These are phyloP conservation scores for Castanea crenata DNA, from an alignment of 306 rosid species.

Conservation along the genomic window DNA sequence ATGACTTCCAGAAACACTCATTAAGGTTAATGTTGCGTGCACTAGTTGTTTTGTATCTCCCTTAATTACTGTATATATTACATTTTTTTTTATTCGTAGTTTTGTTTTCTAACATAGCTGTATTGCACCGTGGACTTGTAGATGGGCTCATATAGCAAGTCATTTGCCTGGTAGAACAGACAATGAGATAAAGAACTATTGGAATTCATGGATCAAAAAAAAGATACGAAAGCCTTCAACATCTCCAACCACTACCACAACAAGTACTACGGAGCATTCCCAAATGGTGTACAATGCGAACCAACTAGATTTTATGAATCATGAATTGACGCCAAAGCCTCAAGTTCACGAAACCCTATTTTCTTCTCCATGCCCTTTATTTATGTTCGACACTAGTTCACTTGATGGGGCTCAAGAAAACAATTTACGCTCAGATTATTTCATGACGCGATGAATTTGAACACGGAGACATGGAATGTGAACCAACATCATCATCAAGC, in stretches of 20 bases:
- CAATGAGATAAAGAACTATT: slow-evolving; percentile 92
- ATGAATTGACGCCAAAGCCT: slow-evolving; percentile 47
- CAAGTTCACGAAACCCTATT: slow-evolving; percentile 44
- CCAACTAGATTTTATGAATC: slow-evolving; percentile 55
- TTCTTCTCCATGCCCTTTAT: slow-evolving; percentile 66
- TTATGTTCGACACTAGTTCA: slow-evolving; percentile 78
- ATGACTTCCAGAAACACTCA: background rate
- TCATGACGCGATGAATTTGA: slow-evolving; percentile 45
- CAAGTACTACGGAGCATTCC: slow-evolving; percentile 22
- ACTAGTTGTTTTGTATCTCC: background rate
- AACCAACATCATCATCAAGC: slow-evolving; percentile 49
- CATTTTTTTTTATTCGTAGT: background rate
- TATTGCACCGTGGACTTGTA: slow-evolving; percentile 26
- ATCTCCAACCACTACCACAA: slow-evolving; percentile 24
- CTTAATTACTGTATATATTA: background rate
- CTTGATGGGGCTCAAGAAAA: slow-evolving; percentile 30
- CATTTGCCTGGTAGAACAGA: slow-evolving; percentile 98
- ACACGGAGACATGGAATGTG: slow-evolving; percentile 64
- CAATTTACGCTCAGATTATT: slow-evolving; percentile 36
- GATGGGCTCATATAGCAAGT: slow-evolving; percentile 99
- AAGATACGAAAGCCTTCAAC: slow-evolving; percentile 71
- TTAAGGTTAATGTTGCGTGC: background rate
- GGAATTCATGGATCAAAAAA: slow-evolving; percentile 99
- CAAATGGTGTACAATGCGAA: slow-evolving; percentile 46
- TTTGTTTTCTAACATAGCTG: background rate